These are phyloP conservation scores for Coniochaeta ligniaria DNA, from an alignment of 2,329 filamentous ascomycete species.

Conservation along the genomic window DNA sequence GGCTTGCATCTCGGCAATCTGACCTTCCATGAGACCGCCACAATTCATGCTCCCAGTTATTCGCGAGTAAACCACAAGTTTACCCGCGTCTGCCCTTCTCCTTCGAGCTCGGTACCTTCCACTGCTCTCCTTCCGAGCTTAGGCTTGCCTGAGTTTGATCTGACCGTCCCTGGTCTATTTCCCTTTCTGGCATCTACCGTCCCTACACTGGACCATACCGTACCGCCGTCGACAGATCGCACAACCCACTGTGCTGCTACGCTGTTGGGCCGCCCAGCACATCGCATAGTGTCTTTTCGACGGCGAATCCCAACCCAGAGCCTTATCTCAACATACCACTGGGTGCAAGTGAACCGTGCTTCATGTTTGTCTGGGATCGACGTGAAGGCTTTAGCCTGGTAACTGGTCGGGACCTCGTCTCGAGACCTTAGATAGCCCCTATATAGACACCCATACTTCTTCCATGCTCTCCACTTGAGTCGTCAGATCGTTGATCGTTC, in stretches of 20 bases:
- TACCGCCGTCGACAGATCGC: background rate
- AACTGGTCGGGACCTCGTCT: background rate
- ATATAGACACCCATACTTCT: slow-evolving; percentile 1
- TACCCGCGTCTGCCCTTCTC: background rate
- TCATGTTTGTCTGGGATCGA: slow-evolving; percentile 9
- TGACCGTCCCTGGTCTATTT: background rate
- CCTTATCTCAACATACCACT: slow-evolving; percentile 9
- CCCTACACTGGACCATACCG: background rate
- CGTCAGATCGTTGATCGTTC: slow-evolving; percentile 13
- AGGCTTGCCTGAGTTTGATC: background rate
- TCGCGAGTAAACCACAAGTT: background rate
- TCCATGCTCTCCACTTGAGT: slow-evolving; percentile 1
- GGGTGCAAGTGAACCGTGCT: slow-evolving; percentile 7
- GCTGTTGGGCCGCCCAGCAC: background rate
- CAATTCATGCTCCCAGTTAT: background rate
- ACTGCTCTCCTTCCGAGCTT: background rate
- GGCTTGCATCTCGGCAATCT: background rate
- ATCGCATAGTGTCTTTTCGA: background rate
- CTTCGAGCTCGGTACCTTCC: background rate
- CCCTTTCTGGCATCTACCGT: background rate
- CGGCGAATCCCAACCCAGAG: slow-evolving; percentile 10
- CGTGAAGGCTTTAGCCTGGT: slow-evolving; percentile 1
- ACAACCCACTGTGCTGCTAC: background rate
- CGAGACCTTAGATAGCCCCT: background rate
- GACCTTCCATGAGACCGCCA: slow-evolving; percentile 3